Base-by-base conservation (phyloP, 805 yeast genomes). In the Yarrowia keelungensis region DNA sequence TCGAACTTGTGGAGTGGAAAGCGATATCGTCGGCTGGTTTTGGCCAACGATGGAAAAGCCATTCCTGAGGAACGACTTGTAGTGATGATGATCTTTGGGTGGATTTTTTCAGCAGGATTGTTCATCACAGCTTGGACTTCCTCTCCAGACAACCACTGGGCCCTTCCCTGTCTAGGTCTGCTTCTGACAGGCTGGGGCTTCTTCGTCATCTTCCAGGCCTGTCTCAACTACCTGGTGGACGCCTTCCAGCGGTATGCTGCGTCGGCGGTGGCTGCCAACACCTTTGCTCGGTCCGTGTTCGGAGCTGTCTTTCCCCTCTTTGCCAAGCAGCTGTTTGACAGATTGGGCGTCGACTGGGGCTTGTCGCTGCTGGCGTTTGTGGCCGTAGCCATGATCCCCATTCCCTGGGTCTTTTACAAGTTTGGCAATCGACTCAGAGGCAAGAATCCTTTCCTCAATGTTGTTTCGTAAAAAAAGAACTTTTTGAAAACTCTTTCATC, bases 231-330 rank as follows among this genome's bases (percentile, higher is more conserved):
- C 73, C 78, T 88, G 70, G 85, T 88, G 62, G 90, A 87, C 75
- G 80, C 89, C 56, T 87, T 85, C 73, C 80, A 86, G 43, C 76
- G 81, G 54, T 84, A 81, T 71, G 86, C 91, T 26, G 97, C 97
- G 0, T 88, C 94, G 16, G 94, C 96, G 1, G 78, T 91, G 70
- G 97, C 97, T 42, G 97, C 97, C 11, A 92, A 92, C 79, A 91
- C 90, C 76, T 81, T 92, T 74, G 77, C 88, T 69, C 85, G 97
- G 79, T 91, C 91, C 75, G 73, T 89, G 42, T 77, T 89, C 70
- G 92, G 96, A 10, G 87, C 91, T 8, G 90, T 88, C 32, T 88
- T 92, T 82, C 97, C 97, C 69, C 81, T 92, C 70, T 92, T 92
- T 79, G 90, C 92, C 1, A 85, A 87, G 26, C 97, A 92, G 79